These are phyloP conservation scores for Baeospora myosura DNA, from an alignment of 1,284 basidiomycete genomes.

Conservation along the genomic window DNA sequence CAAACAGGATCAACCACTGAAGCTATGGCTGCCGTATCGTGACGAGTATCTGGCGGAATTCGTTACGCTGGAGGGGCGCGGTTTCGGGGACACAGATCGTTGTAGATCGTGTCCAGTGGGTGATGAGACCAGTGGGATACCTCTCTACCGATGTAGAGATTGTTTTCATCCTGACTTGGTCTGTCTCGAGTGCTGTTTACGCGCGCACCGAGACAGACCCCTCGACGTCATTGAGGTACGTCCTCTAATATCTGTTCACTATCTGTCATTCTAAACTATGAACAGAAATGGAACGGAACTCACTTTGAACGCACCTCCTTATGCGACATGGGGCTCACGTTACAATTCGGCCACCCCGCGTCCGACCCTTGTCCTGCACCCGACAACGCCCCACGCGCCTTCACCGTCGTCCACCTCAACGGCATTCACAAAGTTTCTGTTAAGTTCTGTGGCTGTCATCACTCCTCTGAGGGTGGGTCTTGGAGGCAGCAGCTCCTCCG, in stretches of 20 bases:
- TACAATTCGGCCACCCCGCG: constrained; percentile 6
- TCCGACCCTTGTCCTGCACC: constrained; percentile 6
- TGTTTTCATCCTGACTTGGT: constrained; percentile 8
- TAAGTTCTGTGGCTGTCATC: constrained; percentile 18
- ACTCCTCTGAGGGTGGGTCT: constrained; percentile 6
- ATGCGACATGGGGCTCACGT: not conserved
- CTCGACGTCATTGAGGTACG: constrained; percentile 16
- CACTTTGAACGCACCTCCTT: constrained; percentile 3
- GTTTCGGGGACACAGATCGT: not conserved
- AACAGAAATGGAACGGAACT: constrained; percentile 8
- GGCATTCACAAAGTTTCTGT: constrained; percentile 15
- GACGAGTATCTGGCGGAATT: constrained; percentile 11
- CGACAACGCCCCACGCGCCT: constrained; percentile 2
- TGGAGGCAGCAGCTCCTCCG: constrained; percentile 11
- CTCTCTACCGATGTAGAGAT: constrained; percentile 11
- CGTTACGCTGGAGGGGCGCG: constrained; percentile 9
- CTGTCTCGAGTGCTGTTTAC: constrained; percentile 13
- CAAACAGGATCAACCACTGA: constrained; percentile 9
- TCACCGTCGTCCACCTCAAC: constrained; percentile 13
- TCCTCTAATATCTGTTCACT: not conserved
- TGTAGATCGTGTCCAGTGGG: constrained; percentile 5
- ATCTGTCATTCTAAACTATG: not conserved
- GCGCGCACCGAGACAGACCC: constrained; percentile 10
- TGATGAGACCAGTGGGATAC: not conserved
- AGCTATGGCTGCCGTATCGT: constrained; percentile 6